phyloP scores from a whole-genome alignment of 495 filamentous ascomycete genomes.

The Hypoxylon cercidicola region DNA sequence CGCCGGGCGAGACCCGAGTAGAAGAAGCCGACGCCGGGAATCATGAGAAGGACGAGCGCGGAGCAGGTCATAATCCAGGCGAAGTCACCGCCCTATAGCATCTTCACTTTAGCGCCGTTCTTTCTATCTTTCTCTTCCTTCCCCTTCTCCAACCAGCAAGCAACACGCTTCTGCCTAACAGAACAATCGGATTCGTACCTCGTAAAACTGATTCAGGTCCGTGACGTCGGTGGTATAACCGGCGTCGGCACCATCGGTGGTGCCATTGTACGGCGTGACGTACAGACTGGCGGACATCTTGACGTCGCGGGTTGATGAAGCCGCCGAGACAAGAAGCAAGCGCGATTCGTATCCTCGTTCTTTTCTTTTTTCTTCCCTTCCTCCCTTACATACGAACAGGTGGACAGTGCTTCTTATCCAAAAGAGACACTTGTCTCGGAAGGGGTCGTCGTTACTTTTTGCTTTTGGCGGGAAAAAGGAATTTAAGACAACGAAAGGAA shows the following conservation, averaged over 20 bases:
- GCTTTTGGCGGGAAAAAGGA: conserved; percentile 14
- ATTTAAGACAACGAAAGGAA: conserved; percentile 5
- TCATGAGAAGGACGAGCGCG: conserved; percentile 87
- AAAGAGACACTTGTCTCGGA: conserved; percentile 27
- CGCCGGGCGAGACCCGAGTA: conserved; percentile 97
- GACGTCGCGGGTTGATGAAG: conserved; percentile 19
- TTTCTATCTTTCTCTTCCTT: conserved; percentile 4
- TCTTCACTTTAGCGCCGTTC: conserved; percentile 34
- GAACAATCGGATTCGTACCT: conserved; percentile 36
- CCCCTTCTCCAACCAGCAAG: neutral
- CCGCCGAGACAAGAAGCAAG: conserved; percentile 6
- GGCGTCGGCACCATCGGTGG: conserved; percentile 40
- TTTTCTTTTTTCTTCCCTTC: no score
- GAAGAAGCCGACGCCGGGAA: conserved; percentile 96
- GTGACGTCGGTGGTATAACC: conserved; percentile 42
- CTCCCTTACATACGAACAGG: neutral
- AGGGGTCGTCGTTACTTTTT: conserved; percentile 18
- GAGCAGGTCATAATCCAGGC: conserved; percentile 83
- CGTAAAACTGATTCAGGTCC: conserved; percentile 50
- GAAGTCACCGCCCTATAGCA: conserved; percentile 77
- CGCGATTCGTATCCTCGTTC: conserved; percentile 6
- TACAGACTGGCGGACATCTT: conserved; percentile 46
- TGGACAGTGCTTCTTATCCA: neutral
- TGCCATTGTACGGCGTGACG: conserved; percentile 49
- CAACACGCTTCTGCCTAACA: neutral